These are phyloP conservation scores for Xylogone sp. DNA, from an alignment of 2,329 filamentous ascomycete genomes.

Conservation along the genomic window DNA sequence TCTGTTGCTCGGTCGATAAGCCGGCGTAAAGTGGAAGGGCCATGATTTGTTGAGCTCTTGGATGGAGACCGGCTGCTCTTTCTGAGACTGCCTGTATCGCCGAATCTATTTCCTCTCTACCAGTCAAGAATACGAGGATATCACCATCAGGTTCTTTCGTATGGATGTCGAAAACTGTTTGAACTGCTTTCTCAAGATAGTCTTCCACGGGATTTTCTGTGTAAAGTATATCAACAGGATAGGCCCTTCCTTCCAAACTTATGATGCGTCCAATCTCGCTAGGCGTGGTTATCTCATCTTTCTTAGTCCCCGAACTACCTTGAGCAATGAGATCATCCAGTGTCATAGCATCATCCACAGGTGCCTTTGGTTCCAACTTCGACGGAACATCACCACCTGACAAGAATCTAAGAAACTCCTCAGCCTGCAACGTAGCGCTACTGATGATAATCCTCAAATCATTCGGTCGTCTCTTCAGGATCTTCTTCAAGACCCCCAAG, in stretches of 20 bases:
- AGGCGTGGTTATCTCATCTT: slow-evolving; percentile 19
- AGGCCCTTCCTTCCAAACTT: slow-evolving; percentile 81
- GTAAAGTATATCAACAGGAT: slow-evolving; percentile 84
- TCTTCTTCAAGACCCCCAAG: slow-evolving; percentile 87
- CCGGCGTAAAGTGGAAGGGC: slow-evolving; percentile 85
- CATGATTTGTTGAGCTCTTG: slow-evolving; percentile 56
- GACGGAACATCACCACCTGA: slow-evolving; percentile 30
- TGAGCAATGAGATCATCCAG: slow-evolving; percentile 24
- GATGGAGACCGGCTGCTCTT: slow-evolving; percentile 58
- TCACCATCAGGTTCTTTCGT: slow-evolving; percentile 76
- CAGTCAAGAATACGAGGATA: slow-evolving; percentile 87
- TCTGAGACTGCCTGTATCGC: slow-evolving; percentile 78
- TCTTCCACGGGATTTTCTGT: slow-evolving; percentile 74
- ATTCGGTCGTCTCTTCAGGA: slow-evolving; percentile 65
- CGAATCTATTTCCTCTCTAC: slow-evolving; percentile 86
- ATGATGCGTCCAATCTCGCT: slow-evolving; percentile 61
- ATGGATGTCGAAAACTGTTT: slow-evolving; percentile 86
- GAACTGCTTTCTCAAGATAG: slow-evolving; percentile 79
- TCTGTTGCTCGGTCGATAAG: slow-evolving; percentile 84
- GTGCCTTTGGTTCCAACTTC: slow-evolving; percentile 28
- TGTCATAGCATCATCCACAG: slow-evolving; percentile 32
- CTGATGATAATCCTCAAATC: slow-evolving; percentile 87
- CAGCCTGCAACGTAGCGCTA: slow-evolving; percentile 88
- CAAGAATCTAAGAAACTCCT: slow-evolving; percentile 82
- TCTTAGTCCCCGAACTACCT: slow-evolving; percentile 17